Base-by-base conservation (phyloP, 2,329 filamentous ascomycete species). In the Fusarium transvaalense region DNA sequence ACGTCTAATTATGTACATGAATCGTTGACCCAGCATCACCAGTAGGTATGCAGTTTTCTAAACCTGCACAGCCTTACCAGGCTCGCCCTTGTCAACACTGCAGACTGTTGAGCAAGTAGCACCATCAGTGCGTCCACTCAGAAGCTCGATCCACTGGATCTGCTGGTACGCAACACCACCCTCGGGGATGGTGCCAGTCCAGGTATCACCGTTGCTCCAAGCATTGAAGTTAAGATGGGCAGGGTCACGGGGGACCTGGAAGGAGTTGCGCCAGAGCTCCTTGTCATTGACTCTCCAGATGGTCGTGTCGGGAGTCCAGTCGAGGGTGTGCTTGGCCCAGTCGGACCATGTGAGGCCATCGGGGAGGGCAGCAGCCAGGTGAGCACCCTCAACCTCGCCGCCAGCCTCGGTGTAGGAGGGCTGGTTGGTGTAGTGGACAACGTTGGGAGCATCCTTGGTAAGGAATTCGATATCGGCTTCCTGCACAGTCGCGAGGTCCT, bases 111-210 rank as follows among this genome's bases (percentile, higher is more conserved):
- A 59, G 46, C 73, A 75, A 45, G 61, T 38, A 5, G 13, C 53
- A 15, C 55, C 56, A 10, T 73, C 67, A 1, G 78, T 80, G 6
- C 74, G 71, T 42, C 84, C 83, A 55, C 84, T 87, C 15, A 86
- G 79, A 69, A 89, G 78, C 74, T 89, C 86, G 48, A 89, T 82
- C 86, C 86, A 89, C 78, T 88, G 84, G 14, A 89, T 81, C 69
- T 89, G 84, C 67, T 89, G 78, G 63, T 83, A 84, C 0, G 86
- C 86, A 39, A 79, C 78, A 17, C 78, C 79, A 2, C 80, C 80
- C 10, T 79, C 76, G 1, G 74, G 79, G 86, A 89, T 88, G 35
- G 83, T 81, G 8, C 86, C 86, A 7, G 84, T 83, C 86, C 87
- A 89, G 29, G 78, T 76, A 5, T 84, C 83, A 5, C 86, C 87